Evolutionary conservation across 805 yeast species (phyloP).

Genomic region (Wickerhamomyces rabaulensis): DNA sequence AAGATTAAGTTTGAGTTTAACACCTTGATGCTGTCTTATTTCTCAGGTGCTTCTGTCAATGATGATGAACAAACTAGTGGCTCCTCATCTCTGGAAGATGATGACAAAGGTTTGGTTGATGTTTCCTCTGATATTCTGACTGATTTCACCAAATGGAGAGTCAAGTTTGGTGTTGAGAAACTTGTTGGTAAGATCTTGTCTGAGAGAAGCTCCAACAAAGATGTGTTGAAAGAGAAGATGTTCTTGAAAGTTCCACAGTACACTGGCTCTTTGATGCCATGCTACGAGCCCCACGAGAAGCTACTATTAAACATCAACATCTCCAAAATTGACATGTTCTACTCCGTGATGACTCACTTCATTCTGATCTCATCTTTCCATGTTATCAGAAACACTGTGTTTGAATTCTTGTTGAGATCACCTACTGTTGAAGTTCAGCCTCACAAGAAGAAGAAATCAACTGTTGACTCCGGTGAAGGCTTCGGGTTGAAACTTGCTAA

Average conservation of each 20-base stretch:
- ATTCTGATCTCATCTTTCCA: conserved; percentile 39
- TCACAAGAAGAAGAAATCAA: conserved; percentile 11
- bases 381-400: conserved; percentile 37
- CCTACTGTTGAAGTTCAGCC: conserved; percentile 18
- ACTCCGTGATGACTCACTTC: conserved; percentile 40
- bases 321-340: conserved; percentile 26
- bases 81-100: conserved; percentile 29
- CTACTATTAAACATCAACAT: conserved; percentile 22
- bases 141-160: conserved; percentile 9
- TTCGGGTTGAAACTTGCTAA: conserved; percentile 16
- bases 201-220: conserved; percentile 27
- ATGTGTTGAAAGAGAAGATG: conserved; percentile 24
- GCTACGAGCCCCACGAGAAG: conserved; percentile 16
- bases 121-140: conserved; percentile 13
- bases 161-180: conserved; percentile 7
- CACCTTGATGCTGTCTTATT: conserved; percentile 5
- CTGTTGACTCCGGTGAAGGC: conserved; percentile 9
- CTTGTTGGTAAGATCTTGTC: conserved; percentile 25
- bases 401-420: conserved; percentile 17
- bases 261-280: conserved; percentile 18
- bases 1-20: conserved; percentile 26
- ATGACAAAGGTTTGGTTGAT: conserved; percentile 23
- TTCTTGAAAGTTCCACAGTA: conserved; percentile 28
- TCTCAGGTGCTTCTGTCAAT: conserved; percentile 1
- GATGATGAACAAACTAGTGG: conserved; percentile 15